Evolutionary conservation across 2,329 filamentous ascomycete species (phyloP).

Genomic region (Cylindrodendrum hubeiense): DNA sequence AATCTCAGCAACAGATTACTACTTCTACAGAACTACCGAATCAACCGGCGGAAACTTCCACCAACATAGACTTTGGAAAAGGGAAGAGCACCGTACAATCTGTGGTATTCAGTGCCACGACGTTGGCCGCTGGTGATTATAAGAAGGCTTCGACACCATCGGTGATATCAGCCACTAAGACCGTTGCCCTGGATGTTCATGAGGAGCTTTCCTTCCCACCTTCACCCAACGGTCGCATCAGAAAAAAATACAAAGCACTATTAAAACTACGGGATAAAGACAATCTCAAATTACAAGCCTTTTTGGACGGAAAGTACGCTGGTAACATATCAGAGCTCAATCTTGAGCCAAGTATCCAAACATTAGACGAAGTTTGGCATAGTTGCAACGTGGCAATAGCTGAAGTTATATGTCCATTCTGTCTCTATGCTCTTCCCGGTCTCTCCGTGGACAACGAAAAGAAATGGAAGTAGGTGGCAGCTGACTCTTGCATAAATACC

Average conservation of each 20-base stretch:
- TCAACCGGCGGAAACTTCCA: background rate
- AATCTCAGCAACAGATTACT: background rate
- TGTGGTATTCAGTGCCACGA: slow-evolving; percentile 12
- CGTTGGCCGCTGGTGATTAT: slow-evolving; percentile 4
- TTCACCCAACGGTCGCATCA: background rate
- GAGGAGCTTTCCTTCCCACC: slow-evolving; percentile 21
- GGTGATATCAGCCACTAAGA: slow-evolving; percentile 17
- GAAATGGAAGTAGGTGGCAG: background rate
- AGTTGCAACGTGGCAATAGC: background rate
- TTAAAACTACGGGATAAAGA: background rate
- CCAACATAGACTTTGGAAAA: background rate
- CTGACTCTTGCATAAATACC: background rate
- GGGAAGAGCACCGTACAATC: background rate
- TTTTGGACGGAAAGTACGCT: too few relatives aligned
- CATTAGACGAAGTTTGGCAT: background rate
- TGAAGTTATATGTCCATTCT: background rate
- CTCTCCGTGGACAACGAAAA: background rate
- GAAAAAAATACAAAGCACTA: background rate
- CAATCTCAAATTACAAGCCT: too few relatives aligned
- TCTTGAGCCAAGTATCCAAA: background rate
- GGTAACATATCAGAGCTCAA: too few relatives aligned
- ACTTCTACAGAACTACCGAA: background rate
- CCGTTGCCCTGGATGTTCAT: slow-evolving; percentile 5
- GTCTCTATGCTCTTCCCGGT: background rate
- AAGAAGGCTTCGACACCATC: slow-evolving; percentile 4